Evolutionary conservation across 208 protist genomes (phyloP), one percentile per base, ranked within the genome.

Genomic region (Angomonas desouzai): DNA sequence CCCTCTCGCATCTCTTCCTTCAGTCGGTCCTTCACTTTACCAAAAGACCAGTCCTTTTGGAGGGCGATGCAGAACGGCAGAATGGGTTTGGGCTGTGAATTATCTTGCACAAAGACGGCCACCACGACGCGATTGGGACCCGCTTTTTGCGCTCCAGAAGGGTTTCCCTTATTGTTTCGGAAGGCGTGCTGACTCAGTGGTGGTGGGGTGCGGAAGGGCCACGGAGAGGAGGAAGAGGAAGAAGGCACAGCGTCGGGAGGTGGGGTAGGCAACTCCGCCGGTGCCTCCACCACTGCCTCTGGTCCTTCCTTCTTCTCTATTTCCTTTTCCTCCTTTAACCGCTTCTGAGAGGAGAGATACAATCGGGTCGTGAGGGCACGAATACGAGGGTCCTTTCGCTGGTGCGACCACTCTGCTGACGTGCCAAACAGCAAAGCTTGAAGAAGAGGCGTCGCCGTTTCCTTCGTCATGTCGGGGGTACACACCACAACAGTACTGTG

Each of bases 31-130:
- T 75, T 48, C 22, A 80, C 61, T 16, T 74, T 76, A 6, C 73
- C 74, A 1, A 74, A 18, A 0, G 76, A 73, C 81, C 84, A 89
- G 6, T 69, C 70, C 20, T 47, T 60, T 10, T 70, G 53, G 3
- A 93, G 51, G 27, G 71, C 83, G 6, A 89, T 58, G 56, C 67
- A 82, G 48, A 87, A 77, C 11, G 81, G 77, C 13, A 83, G 63
- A 1, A 40, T 22, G 36, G 43, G 28, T 16, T 45, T 32, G 3
- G 64, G 30, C 49, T 74, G 45, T 20, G 36, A 36, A 38, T 3
- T 22, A 34, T 83, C 81, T 43, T 62, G 67, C 23, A 80, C 68
- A 38, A 80, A 87, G 16, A 87, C 62, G 0, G 71, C 81, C 4
- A 87, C 74, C 27, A 70, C 51, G 45, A 80, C 65, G 34, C 13